These are phyloP conservation scores for Starmerella cellae DNA, from an alignment of 805 yeast genomes.

Conservation along the genomic window DNA sequence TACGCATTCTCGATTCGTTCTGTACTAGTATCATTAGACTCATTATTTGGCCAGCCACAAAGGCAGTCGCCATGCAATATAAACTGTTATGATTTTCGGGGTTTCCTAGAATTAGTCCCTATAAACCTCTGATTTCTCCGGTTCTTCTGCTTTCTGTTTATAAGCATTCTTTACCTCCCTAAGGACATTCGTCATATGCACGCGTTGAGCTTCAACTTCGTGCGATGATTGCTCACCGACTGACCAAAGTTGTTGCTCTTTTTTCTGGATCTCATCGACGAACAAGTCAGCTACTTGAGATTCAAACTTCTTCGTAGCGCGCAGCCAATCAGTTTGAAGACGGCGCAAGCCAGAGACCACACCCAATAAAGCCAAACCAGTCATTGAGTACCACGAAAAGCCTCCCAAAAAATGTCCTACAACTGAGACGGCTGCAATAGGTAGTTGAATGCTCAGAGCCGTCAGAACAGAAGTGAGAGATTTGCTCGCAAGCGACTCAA, in stretches of 20 bases:
- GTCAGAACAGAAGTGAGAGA: slow-evolving; percentile 24
- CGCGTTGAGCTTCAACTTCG: neutral
- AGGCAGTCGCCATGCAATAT: too few species aligned
- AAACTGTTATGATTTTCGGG: neutral
- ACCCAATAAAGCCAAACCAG: slow-evolving; percentile 28
- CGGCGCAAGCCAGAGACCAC: slow-evolving; percentile 27
- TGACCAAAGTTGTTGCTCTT: slow-evolving; percentile 24
- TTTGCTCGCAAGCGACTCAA: slow-evolving; percentile 22
- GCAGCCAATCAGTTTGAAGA: slow-evolving; percentile 28
- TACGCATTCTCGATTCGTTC: too few species aligned
- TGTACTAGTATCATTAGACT: neutral
- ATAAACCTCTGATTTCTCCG: neutral
- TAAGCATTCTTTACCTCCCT: neutral
- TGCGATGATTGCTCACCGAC: slow-evolving; percentile 23
- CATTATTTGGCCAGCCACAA: too few species aligned
- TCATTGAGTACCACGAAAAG: slow-evolving; percentile 26
- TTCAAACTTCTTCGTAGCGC: slow-evolving; percentile 20
- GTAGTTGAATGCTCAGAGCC: slow-evolving; percentile 28
- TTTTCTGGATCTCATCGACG: slow-evolving; percentile 20
- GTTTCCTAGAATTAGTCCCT: neutral
- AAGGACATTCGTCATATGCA: slow-evolving; percentile 2
- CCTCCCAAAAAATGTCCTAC: slow-evolving; percentile 26
- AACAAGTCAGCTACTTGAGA: slow-evolving; percentile 21
- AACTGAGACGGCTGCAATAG: slow-evolving; percentile 23
- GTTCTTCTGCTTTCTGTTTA: neutral